These are phyloP conservation scores for Colletotrichum lindemuthianum DNA, from an alignment of 2,329 filamentous ascomycete species.

Conservation along the genomic window DNA sequence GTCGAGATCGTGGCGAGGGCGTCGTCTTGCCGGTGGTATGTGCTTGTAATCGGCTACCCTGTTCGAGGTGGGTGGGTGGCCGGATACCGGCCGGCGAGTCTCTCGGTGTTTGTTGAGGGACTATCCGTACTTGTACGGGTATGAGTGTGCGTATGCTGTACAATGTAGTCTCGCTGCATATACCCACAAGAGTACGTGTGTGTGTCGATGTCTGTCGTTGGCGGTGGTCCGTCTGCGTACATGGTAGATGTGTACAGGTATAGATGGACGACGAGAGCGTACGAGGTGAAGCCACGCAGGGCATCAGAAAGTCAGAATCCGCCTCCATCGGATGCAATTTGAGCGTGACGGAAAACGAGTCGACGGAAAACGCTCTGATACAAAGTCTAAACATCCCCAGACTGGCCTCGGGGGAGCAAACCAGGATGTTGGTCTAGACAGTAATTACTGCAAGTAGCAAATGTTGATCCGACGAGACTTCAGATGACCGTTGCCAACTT, in stretches of 20 bases:
- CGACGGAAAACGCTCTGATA: constrained; percentile 25
- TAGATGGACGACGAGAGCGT: too few relatives aligned
- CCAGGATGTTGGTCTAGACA: constrained; percentile 1
- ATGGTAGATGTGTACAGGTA: not conserved
- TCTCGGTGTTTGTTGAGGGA: too few relatives aligned
- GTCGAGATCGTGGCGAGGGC: not conserved
- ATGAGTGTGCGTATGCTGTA: not conserved
- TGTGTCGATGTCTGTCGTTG: too few relatives aligned
- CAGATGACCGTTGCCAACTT: constrained; percentile 6
- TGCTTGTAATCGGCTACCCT: too few relatives aligned
- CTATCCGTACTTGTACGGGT: too few relatives aligned
- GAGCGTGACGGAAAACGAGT: constrained; percentile 6
- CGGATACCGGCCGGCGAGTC: too few relatives aligned
- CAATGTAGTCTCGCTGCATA: not conserved
- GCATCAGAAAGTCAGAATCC: too few relatives aligned
- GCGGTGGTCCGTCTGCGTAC: not conserved
- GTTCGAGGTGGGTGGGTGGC: too few relatives aligned
- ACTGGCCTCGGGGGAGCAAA: constrained; percentile 8
- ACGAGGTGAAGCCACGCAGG: too few relatives aligned
- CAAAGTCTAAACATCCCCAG: constrained; percentile 21
- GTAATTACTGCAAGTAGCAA: too few relatives aligned
- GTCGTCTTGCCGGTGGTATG: too few relatives aligned
- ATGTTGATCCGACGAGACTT: not conserved
- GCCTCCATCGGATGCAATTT: not conserved
- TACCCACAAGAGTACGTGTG: constrained; percentile 21